Base-by-base conservation (phyloP, 495 filamentous ascomycete species). In the Aspergillus asperescens region DNA sequence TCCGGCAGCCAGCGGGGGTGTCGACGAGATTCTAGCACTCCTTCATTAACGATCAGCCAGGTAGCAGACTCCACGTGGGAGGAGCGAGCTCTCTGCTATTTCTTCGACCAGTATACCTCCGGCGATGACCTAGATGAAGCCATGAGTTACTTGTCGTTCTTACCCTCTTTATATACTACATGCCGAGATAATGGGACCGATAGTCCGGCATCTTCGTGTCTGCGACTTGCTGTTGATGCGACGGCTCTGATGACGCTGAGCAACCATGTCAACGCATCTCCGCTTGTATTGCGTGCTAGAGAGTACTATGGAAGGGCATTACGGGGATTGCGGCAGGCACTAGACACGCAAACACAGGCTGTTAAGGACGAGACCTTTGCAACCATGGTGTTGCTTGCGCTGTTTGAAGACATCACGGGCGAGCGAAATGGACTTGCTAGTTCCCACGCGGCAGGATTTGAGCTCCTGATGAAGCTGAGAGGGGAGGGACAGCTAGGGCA, bases 51-150 rank as follows among this genome's bases (percentile, higher is more conserved):
- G 0, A 28, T 64, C 7, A 56, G 62, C 32, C 54, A 52, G 12
- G 46, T 70, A 1, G 56, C 61, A 1, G 71, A 73, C 56, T 50
- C 69, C 7, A 67, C 60, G 0, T 71, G 70, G 69, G 65, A 73
- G 34, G 60, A 76, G 38, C 66, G 70, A 7, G 71, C 73, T 3
- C 18, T 71, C 1, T 74, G 71, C 52, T 74, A 67, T 42, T 76
- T 76, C 50, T 74, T 76, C 35, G 70, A 73, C 20, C 73, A 76
- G 46, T 76, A 65, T 42, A 72, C 68, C 1, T 58, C 64, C 7
- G 27, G 48, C 22, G 61, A 55, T 9, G 48, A 63, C 2, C 7
- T 7, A 1, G 60, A 67, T 15, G 63, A 61, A 23, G 60, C 56
- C 13, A 31, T 61, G 39, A 62, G 64, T 13, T 64, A 74, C 47